Base-by-base conservation (phyloP, 139 green algal species). In the Bryopsis sp. region DNA sequence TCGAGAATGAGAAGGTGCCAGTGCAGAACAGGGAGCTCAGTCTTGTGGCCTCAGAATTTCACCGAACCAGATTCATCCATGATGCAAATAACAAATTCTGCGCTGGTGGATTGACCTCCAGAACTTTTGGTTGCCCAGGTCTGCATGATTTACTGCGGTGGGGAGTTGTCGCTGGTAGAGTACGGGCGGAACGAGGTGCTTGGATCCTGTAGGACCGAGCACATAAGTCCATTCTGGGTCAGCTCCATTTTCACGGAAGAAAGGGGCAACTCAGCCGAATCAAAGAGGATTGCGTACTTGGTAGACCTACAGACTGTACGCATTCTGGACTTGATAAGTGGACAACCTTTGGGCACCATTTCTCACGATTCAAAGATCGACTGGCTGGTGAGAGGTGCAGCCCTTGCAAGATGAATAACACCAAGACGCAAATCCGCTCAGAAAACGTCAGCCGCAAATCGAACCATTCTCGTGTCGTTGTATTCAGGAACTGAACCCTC, bases 261-360 rank as follows among this genome's bases (percentile, higher is more conserved):
- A 22, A 58, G 72, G 34, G 64, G 71, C 7, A 46, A 46, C 35
- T 24, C 46, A 35, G 39, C 67, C 47, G 67, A 76, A 64, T 60
- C 46, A 50, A 90, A 90, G 79, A 59, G 76, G 29, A 74, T 95
- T 28, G 86, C 85, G 2, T 92, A 90, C 76, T 79, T 95, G 38
- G 81, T 93, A 5, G 88, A 95, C 67, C 70, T 82, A 73, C 81
- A 92, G 75, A 95, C 87, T 8, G 78, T 91, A 11, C 79, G 83
- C 22, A 77, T 95, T 35, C 64, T 81, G 47, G 85, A 95, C 76
- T 70, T 95, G 29, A 31, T 78, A 35, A 60, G 39, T 6, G 65
- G 61, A 24, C 38, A 34, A 11, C 39, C 74, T 7, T 65, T 86
- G 37, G 86, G 79, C 2, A 88, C 78, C 29, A 72, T 94, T 59